These are phyloP conservation scores for Gardenia jasminoides DNA, from an alignment of 257 asterid genomes.

Conservation along the genomic window DNA sequence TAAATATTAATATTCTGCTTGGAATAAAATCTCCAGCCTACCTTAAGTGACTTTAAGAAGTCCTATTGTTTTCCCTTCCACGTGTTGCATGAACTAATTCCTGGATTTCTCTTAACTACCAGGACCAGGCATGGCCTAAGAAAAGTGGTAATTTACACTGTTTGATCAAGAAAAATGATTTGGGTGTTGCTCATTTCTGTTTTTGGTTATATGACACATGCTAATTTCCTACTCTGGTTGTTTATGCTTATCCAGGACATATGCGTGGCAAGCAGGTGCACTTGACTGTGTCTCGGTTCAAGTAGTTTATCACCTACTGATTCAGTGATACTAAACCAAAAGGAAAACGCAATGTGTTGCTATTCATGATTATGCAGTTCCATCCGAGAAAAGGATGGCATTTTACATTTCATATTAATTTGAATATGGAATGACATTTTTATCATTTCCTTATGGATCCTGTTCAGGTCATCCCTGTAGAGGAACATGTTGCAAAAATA, in stretches of 20 bases:
- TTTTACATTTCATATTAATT: too few species aligned
- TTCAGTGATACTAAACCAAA: neutral
- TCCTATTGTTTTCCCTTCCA: neutral
- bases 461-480: conserved; percentile 26
- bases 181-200: neutral
- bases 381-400: neutral
- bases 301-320: neutral
- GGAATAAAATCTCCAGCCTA: neutral
- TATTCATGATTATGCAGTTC: neutral
- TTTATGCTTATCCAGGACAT: conserved; percentile 13
- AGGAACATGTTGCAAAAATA: too few species aligned
- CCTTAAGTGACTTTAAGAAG: neutral
- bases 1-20: neutral
- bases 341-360: neutral
- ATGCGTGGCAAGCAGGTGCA: conserved; percentile 30
- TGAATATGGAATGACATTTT: neutral
- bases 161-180: neutral
- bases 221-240: neutral
- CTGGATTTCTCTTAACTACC: neutral
- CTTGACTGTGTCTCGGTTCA: neutral
- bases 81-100: neutral
- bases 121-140: conserved; percentile 33
- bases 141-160: conserved; percentile 12
- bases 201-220: neutral
- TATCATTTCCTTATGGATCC: conserved; percentile 2